Evolutionary conservation across 257 asterid species (phyloP).

Genomic region (Solanum tarapatanum): DNA sequence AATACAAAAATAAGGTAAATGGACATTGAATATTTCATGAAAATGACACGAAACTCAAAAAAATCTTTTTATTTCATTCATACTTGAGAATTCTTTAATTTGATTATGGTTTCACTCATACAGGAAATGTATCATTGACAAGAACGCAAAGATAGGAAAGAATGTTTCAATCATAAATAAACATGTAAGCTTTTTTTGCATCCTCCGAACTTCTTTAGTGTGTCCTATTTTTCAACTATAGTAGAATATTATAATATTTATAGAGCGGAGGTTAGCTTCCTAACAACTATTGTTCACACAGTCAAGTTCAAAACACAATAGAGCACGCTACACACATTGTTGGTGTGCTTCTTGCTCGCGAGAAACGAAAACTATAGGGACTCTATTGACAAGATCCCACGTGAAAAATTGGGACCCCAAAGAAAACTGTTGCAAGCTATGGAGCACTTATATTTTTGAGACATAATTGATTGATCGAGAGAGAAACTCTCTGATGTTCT

Average conservation of each 20-base stretch:
- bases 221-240: not conserved
- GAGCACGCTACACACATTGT: not conserved
- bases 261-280: not conserved
- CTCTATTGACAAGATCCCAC: not conserved
- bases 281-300: not conserved
- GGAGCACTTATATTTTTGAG: not conserved
- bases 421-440: not conserved
- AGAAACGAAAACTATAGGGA: not conserved
- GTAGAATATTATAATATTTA: not conserved
- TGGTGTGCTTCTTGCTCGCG: not conserved
- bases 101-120: not conserved
- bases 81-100: not conserved
- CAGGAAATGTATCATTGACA: conserved; percentile 90
- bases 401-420: not conserved
- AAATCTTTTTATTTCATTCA: not conserved
- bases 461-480: not conserved
- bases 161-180: conserved; percentile 75
- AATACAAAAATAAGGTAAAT: conserved; percentile 77
- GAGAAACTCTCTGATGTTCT: not conserved
- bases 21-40: not conserved
- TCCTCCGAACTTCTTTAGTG: not conserved
- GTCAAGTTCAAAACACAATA: not conserved
- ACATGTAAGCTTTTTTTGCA: conserved; percentile 42
- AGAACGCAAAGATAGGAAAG: conserved; percentile 80
- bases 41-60: not conserved